Conservation (phyloP, 2,329 filamentous ascomycete genomes). For the Monosporascus sp. region DNA sequence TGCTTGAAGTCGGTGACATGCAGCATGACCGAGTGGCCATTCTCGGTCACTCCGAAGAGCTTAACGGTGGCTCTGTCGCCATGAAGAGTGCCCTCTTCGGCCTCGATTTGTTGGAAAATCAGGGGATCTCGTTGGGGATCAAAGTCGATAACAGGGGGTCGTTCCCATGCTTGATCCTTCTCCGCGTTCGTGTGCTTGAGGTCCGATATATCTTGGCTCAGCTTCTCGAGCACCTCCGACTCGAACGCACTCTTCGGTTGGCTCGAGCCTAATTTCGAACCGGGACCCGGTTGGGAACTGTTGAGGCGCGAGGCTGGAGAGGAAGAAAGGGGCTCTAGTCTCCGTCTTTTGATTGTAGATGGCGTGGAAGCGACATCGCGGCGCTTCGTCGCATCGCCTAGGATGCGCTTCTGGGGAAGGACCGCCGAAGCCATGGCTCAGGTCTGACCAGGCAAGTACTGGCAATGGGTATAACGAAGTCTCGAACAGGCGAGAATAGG, state of each 20-base stretch:
- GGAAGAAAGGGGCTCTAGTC: constrained; percentile 61
- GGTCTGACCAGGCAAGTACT: constrained; percentile 7
- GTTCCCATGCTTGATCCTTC: constrained; percentile 88
- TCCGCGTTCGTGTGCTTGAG: constrained; percentile 85
- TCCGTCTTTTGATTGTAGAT: constrained; percentile 71
- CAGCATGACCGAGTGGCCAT: constrained; percentile 85
- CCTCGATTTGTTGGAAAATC: constrained; percentile 94
- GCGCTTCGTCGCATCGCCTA: constrained; percentile 63
- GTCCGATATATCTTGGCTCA: constrained; percentile 86
- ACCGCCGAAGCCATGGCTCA: constrained; percentile 43
- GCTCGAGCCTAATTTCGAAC: constrained; percentile 63
- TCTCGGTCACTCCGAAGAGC: constrained; percentile 82
- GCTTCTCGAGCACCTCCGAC: constrained; percentile 87
- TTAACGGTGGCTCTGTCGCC: constrained; percentile 76
- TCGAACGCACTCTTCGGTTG: constrained; percentile 91
- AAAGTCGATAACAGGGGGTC: constrained; percentile 50
- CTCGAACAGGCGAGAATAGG: background rate
- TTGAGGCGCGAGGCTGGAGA: constrained; percentile 54
- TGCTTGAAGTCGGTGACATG: constrained; percentile 96
- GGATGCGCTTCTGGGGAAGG: constrained; percentile 67
- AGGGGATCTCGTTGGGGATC: constrained; percentile 60
- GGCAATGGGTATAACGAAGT: background rate
- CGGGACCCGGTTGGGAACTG: constrained; percentile 57
- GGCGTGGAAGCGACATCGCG: constrained; percentile 57
- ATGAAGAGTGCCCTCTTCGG: constrained; percentile 78